Conservation (phyloP, 1,284 basidiomycete species). For the Rhodotorula sp. region DNA sequence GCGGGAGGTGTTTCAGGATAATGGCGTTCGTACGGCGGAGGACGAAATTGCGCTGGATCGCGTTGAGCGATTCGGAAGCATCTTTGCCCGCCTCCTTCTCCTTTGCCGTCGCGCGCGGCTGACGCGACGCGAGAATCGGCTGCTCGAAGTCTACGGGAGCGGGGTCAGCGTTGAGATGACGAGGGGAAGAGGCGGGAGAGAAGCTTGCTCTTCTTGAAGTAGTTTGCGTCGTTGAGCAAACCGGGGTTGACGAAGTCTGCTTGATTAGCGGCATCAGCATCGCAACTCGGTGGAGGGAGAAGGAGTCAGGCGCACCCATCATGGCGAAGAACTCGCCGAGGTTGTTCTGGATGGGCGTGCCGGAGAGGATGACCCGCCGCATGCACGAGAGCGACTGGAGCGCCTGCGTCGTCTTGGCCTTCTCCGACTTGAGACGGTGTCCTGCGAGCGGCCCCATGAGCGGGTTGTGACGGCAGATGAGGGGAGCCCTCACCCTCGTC, state of each 20-base stretch:
- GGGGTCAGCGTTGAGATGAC: slow-evolving; percentile 41
- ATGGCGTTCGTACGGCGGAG: slow-evolving; percentile 82
- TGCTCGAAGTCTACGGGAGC: slow-evolving; percentile 80
- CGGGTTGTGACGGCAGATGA: too few species aligned
- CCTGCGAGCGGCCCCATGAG: slow-evolving; percentile 59
- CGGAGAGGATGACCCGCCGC: slow-evolving; percentile 71
- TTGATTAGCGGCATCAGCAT: neutral
- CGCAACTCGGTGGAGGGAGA: too few species aligned
- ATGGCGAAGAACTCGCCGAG: slow-evolving; percentile 93
- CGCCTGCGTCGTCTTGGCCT: slow-evolving; percentile 83
- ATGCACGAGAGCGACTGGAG: slow-evolving; percentile 53
- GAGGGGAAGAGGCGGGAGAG: too few species aligned
- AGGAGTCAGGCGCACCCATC: slow-evolving; percentile 57
- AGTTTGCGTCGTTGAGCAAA: slow-evolving; percentile 57
- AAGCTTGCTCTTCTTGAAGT: slow-evolving; percentile 47
- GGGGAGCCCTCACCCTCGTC: slow-evolving; percentile 71
- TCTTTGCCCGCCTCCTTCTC: slow-evolving; percentile 75
- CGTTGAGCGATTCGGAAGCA: slow-evolving; percentile 63
- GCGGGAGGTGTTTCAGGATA: slow-evolving; percentile 80
- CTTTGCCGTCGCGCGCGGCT: slow-evolving; percentile 69
- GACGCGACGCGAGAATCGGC: slow-evolving; percentile 84
- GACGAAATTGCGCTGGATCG: slow-evolving; percentile 81
- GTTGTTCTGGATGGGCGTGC: slow-evolving; percentile 95
- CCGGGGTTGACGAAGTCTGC: slow-evolving; percentile 94
- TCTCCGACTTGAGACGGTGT: slow-evolving; percentile 89